These are phyloP conservation scores for Akanthomyces uredinophilus DNA, from an alignment of 2,329 filamentous ascomycete species.

Conservation along the genomic window DNA sequence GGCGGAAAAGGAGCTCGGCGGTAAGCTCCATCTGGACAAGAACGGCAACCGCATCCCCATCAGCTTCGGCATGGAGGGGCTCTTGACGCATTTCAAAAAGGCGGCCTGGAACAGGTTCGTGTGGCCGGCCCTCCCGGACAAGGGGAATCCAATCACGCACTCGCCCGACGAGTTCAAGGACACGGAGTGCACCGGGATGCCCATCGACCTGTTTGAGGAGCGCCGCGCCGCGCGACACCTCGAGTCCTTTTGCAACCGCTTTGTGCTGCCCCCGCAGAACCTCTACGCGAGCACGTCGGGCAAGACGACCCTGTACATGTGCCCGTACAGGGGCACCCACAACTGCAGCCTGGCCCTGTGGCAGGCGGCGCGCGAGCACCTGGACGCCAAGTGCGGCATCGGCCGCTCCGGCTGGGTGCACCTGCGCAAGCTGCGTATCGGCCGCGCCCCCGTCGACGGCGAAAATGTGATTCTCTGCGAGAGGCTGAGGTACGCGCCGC, in stretches of 20 bases:
- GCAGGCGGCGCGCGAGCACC: background rate
- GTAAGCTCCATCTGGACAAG: background rate
- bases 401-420: background rate
- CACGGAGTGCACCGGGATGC: background rate
- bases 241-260: background rate
- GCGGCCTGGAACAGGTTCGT: background rate
- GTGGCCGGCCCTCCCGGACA: background rate
- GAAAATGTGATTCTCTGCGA: background rate
- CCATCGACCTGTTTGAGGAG: background rate
- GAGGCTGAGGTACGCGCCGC: background rate
- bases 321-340: background rate
- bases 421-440: background rate
- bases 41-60: background rate
- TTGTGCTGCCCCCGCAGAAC: background rate
- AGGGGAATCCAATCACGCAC: background rate
- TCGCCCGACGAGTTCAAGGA: background rate
- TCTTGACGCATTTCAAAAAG: background rate
- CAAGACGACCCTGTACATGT: constrained; percentile 2
- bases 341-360: constrained; percentile 1
- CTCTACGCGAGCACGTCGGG: background rate
- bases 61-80: background rate
- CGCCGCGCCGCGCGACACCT: background rate
- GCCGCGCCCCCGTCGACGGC: background rate
- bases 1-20: too few relatives aligned
- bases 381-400: background rate